Percentiles rank a stretch among this genome's conserved stretches.
These are phyloP conservation scores for Petunia secreta DNA, from an alignment of 257 asterid genomes.

Conservation along the genomic window DNA sequence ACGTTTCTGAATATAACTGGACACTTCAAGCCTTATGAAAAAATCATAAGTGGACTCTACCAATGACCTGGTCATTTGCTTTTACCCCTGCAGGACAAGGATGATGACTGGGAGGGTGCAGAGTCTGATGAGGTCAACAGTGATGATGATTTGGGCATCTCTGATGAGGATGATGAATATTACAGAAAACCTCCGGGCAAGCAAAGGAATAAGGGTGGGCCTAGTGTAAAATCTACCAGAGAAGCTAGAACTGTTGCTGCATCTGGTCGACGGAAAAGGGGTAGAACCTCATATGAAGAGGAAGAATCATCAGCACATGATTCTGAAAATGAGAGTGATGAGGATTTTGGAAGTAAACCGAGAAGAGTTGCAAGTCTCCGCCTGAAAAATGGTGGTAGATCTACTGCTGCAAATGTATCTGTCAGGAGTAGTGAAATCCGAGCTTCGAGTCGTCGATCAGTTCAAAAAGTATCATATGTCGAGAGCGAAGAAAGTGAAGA, in stretches of 20 bases:
- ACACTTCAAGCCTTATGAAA: not conserved
- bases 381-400: slow-evolving; percentile 62
- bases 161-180: slow-evolving; percentile 72
- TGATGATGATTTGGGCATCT: slow-evolving; percentile 67
- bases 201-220: slow-evolving; percentile 60
- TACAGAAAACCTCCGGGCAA: slow-evolving; percentile 59
- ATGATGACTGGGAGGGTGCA: slow-evolving; percentile 91
- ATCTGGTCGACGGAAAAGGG: slow-evolving; percentile 65
- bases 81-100: slow-evolving; percentile 56
- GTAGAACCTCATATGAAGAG: slow-evolving; percentile 63
- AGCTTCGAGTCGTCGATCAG: slow-evolving; percentile 86
- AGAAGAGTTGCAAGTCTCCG: slow-evolving; percentile 59
- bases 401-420: slow-evolving; percentile 46
- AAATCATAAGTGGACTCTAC: not conserved
- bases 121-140: slow-evolving; percentile 78
- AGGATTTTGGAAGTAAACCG: slow-evolving; percentile 56
- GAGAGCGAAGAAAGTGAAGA: slow-evolving; percentile 99
- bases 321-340: slow-evolving; percentile 72
- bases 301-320: slow-evolving; percentile 79
- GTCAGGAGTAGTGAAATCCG: slow-evolving; percentile 67
- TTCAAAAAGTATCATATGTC: slow-evolving; percentile 88
- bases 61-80: slow-evolving; percentile 24
- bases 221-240: slow-evolving; percentile 60
- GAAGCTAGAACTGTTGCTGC: slow-evolving; percentile 49
- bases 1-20: not conserved